These are phyloP conservation scores for Pseudogymnoascus sp. DNA, from an alignment of 2,329 filamentous ascomycete species.

Conservation along the genomic window DNA sequence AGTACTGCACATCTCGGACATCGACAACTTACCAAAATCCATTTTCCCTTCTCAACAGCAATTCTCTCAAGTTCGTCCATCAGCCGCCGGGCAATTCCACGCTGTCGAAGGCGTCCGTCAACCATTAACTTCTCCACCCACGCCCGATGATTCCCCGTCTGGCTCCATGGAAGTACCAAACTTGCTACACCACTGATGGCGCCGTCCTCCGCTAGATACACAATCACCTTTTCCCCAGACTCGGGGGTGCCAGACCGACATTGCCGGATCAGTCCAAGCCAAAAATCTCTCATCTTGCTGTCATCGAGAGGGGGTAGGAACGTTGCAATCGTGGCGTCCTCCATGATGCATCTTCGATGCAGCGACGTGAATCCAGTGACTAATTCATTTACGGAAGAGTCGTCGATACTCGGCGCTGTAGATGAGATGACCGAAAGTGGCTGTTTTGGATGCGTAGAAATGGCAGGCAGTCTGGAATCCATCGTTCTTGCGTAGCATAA, in stretches of 20 bases:
- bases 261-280: constrained; percentile 32
- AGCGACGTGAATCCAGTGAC: constrained; percentile 48
- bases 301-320: constrained; percentile 52
- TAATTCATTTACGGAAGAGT: neutral
- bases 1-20: constrained; percentile 5
- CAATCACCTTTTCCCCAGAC: constrained; percentile 41
- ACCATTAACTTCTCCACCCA: constrained; percentile 51
- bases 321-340: constrained; percentile 46
- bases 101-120: constrained; percentile 40
- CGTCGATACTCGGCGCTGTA: neutral
- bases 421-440: neutral
- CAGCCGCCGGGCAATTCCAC: constrained; percentile 43
- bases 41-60: constrained; percentile 40
- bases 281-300: constrained; percentile 48
- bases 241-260: constrained; percentile 40
- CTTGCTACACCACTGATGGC: constrained; percentile 49
- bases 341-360: constrained; percentile 50
- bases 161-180: constrained; percentile 41
- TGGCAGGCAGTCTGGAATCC: neutral
- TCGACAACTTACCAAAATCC: constrained; percentile 43
- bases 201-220: constrained; percentile 37
- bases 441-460: neutral
- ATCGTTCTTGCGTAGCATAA: neutral
- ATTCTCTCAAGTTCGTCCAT: constrained; percentile 48
- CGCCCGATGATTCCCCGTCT: constrained; percentile 49